Evolutionary conservation across 1,284 basidiomycete genomes (phyloP).

Genomic region (Peniophora sp.): DNA sequence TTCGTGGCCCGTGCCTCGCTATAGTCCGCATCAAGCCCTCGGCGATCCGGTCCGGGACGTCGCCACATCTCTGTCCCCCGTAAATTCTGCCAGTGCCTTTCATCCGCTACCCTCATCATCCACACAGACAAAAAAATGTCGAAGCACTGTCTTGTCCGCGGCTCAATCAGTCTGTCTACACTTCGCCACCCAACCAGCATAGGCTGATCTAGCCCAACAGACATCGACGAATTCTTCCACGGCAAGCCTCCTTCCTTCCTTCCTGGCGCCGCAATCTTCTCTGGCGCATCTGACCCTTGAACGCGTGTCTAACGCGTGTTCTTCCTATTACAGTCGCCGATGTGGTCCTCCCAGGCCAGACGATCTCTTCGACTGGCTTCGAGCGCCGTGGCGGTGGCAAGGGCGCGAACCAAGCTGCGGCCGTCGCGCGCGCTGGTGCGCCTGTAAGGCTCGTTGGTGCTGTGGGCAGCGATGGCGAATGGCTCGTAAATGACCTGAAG

Average conservation of each 20-base stretch:
- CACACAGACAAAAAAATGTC: not conserved
- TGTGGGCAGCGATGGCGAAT: conserved; percentile 36
- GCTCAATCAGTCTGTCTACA: conserved; percentile 41
- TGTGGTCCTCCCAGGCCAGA: conserved; percentile 47
- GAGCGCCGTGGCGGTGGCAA: conserved; percentile 46
- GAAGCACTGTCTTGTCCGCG: conserved; percentile 37
- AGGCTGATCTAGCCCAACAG: conserved; percentile 18
- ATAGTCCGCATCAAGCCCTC: too few species aligned
- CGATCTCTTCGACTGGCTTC: conserved; percentile 40
- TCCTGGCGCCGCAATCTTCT: too few species aligned
- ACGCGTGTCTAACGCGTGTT: not conserved
- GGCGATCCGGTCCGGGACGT: too few species aligned
- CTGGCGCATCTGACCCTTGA: not conserved
- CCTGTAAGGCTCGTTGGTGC: conserved; percentile 38
- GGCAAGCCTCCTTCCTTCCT: conserved; percentile 22
- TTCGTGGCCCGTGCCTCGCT: too few species aligned
- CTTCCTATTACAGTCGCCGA: conserved; percentile 29
- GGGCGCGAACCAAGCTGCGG: conserved; percentile 53
- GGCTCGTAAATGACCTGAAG: conserved; percentile 32
- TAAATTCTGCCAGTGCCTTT: not conserved
- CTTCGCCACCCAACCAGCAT: not conserved
- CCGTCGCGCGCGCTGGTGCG: conserved; percentile 40
- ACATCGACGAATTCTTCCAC: conserved; percentile 52
- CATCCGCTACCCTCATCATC: too few species aligned
- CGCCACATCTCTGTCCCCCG: too few species aligned